phyloP scores from a whole-genome alignment of 2,329 filamentous ascomycete genomes.

The Cercospora berteroae region DNA sequence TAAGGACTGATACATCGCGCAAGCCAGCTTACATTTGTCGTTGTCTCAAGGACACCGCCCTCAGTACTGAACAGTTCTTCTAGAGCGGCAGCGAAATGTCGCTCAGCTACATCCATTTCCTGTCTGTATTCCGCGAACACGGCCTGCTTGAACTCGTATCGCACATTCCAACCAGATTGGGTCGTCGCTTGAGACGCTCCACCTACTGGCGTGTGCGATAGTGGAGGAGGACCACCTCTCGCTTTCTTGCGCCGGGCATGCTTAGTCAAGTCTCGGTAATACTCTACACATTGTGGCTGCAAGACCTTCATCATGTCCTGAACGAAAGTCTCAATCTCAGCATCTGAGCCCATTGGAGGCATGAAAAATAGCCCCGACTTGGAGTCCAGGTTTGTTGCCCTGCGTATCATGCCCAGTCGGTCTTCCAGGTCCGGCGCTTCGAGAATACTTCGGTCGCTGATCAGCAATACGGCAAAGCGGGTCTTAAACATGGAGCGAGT shows the following conservation, averaged over 20 bases:
- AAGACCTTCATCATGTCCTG: conserved; percentile 70
- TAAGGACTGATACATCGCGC: neutral
- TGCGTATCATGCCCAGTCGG: conserved; percentile 73
- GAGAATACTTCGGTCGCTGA: conserved; percentile 66
- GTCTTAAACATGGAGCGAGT: conserved; percentile 72
- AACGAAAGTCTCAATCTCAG: conserved; percentile 71
- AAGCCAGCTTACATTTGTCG: conserved; percentile 56
- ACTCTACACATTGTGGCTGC: conserved; percentile 75
- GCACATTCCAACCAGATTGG: conserved; percentile 82
- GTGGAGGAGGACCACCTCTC: conserved; percentile 71
- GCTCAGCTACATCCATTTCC: conserved; percentile 82
- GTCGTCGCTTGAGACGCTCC: conserved; percentile 86
- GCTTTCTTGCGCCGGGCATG: conserved; percentile 86
- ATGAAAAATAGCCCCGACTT: conserved; percentile 81
- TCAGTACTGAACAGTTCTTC: conserved; percentile 78
- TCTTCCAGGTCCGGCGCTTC: conserved; percentile 65
- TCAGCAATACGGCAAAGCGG: conserved; percentile 71
- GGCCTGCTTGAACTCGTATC: conserved; percentile 91
- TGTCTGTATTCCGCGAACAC: conserved; percentile 90
- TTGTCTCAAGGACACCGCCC: conserved; percentile 70
- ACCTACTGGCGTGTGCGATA: conserved; percentile 76
- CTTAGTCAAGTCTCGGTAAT: conserved; percentile 91
- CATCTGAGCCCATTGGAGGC: conserved; percentile 67
- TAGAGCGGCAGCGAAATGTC: conserved; percentile 84
- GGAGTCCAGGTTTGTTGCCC: conserved; percentile 74